phyloP scores from a whole-genome alignment of 345 rosid species.

The Aquilaria sinensis region DNA sequence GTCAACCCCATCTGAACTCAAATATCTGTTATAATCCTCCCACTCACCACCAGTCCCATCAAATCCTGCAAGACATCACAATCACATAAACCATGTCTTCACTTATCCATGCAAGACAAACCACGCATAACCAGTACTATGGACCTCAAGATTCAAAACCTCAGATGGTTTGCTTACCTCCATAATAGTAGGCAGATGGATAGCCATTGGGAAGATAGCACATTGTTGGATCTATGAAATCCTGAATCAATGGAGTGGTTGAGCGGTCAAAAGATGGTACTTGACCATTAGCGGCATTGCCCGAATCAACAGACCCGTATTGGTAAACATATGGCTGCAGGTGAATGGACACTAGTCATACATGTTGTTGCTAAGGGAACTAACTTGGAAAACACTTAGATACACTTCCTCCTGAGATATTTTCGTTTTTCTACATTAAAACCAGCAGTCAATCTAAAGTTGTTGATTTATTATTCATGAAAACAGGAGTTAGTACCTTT shows the following conservation, averaged over 20 bases:
- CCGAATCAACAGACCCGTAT: conserved; percentile 51
- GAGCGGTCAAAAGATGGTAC: conserved; percentile 56
- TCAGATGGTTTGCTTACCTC: conserved; percentile 20
- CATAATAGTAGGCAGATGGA: conserved; percentile 45
- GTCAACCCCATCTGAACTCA: conserved; percentile 63
- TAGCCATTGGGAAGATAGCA: conserved; percentile 62
- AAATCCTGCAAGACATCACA: conserved; percentile 27
- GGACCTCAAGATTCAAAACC: neutral
- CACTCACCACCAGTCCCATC: conserved; percentile 60
- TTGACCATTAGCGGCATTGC: conserved; percentile 43
- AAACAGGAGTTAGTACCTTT: conserved; percentile 32
- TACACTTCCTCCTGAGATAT: neutral
- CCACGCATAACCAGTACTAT: neutral
- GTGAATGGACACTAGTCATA: neutral
- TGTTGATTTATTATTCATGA: neutral
- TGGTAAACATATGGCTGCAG: conserved; percentile 56
- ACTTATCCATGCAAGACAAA: neutral
- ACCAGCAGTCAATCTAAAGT: neutral
- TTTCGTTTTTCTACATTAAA: too few relatives aligned
- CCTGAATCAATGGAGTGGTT: conserved; percentile 47
- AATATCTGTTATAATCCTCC: conserved; percentile 59
- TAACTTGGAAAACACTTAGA: neutral
- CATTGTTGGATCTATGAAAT: conserved; percentile 54
- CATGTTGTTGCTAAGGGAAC: too few relatives aligned
- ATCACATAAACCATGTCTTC: conserved; percentile 3